Evolutionary conservation across 2,329 filamentous ascomycete genomes (phyloP), one percentile per base, ranked within the genome.

Genomic region (Botryotinia convoluta): DNA sequence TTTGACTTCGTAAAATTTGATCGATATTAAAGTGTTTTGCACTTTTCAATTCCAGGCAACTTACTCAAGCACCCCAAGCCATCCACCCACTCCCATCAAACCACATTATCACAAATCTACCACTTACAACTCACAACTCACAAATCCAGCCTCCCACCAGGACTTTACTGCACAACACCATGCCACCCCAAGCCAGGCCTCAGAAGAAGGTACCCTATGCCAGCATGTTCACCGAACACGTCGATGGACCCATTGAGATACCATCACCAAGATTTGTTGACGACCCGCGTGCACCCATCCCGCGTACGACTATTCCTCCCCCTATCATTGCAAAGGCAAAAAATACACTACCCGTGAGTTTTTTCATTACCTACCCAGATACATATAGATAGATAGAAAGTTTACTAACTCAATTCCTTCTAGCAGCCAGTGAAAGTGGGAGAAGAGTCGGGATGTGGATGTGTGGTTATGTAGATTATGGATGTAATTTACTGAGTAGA

Each of bases 181-280:
- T 20, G 26, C 22, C 48, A 51, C 10, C 12, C 48, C 4, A 44
- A 18, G 4, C 39, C 12, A 14, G 3, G 10, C 10, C 26, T 54
- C 12, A 7, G 5, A 14, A n/a, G 5, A 5, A n/a, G 4, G 48
- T 3, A n/a, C 26, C 1, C 12, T 0, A 3, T n/a, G 5, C 6
- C 48, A 54, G 48, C 9, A 16, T 16, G 12, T 54, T 7, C 12
- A 54, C 3, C 48, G 48, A 54, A 54, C 0, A 6, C 26, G 7
- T 54, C 5, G 26, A 26, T 48, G 20, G 45, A 26, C 45, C 45
- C 20, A 48, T 26, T 3, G 4, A 22, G 2, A 39, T 10, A 4
- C 20, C 20, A 48, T 3, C 44, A 48, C 20, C 20, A 48, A 44
- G 16, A 18, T 1, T 4, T 22, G 3, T 22, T 9, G 2, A 4